phyloP scores from a whole-genome alignment of 805 yeast genomes.

The Ascoidea rubescens region DNA sequence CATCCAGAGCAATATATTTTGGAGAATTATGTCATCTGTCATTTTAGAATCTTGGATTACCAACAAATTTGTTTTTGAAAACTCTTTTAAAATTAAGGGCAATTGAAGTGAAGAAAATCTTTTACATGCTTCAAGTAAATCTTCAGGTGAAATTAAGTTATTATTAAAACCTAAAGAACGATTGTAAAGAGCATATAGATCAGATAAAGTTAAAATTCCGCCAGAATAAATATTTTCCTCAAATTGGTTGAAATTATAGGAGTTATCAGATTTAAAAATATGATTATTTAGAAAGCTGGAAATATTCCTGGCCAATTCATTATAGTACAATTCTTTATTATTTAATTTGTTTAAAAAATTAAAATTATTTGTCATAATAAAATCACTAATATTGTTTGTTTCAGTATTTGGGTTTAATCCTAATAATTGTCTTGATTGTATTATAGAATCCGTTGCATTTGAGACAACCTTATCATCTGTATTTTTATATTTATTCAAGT shows the following conservation, averaged over 20 bases:
- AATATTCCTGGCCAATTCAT: slow-evolving; percentile 9
- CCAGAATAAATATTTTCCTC: slow-evolving; percentile 23
- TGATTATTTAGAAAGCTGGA: slow-evolving; percentile 5
- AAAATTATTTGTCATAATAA: slow-evolving; percentile 9
- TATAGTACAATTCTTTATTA: slow-evolving; percentile 6
- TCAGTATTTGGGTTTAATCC: slow-evolving; percentile 11
- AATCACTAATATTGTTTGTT: slow-evolving; percentile 8
- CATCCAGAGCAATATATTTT: slow-evolving; percentile 21
- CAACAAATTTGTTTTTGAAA: slow-evolving; percentile 22
- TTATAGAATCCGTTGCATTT: slow-evolving; percentile 21
- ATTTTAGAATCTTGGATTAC: slow-evolving; percentile 25
- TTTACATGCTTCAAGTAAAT: slow-evolving; percentile 47
- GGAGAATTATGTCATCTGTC: slow-evolving; percentile 21
- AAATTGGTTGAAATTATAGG: neutral
- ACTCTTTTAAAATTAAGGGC: slow-evolving; percentile 33
- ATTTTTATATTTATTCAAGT: slow-evolving; percentile 13
- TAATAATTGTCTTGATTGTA: slow-evolving; percentile 17
- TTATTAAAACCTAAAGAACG: slow-evolving; percentile 50
- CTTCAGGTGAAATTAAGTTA: slow-evolving; percentile 56
- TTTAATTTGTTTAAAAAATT: slow-evolving; percentile 10
- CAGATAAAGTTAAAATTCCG: slow-evolving; percentile 48
- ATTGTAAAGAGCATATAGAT: slow-evolving; percentile 50
- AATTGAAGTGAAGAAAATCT: slow-evolving; percentile 41
- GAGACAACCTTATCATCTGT: slow-evolving; percentile 18
- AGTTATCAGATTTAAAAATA: slow-evolving; percentile 2